Evolutionary conservation across 1,284 basidiomycete species (phyloP), one percentile per base, ranked within the genome.

Genomic region (Irpex sp.): DNA sequence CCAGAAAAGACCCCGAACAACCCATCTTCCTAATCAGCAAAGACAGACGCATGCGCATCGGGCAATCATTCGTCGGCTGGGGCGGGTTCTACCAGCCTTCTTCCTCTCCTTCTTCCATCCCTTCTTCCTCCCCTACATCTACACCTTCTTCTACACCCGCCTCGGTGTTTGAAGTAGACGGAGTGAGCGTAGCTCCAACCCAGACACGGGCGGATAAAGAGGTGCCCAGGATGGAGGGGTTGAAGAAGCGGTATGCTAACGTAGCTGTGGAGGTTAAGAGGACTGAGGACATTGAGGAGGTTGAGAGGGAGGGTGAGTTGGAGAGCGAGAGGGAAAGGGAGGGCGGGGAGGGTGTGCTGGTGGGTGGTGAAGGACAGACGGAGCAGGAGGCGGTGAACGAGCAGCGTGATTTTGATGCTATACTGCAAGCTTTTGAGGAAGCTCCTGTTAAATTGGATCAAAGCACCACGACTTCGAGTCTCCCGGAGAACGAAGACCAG

Each of bases 1-100:
- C 35, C 52, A n/a, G 23, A 1, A 19, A 23, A 23, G 48, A 51
- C n/a, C n/a, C 19, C 28, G 52, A 54, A 35, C 16, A 54, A 36
- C 21, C 52, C 49, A 53, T 7, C 5, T 51, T 9, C 16, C 10
- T 59, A 1, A 53, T 53, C 1, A 52, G 48, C 45, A 63, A 55
- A 52, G 35, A n/a, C 6, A 2, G 42, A 49, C n/a, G 51, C 4
- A 23, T 33, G 12, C n/a, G 4, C 14, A 18, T 63, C 21, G 62
- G 62, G 7, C 16, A 51, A 7, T n/a, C 53, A 4, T 57, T 63
- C 39, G 12, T 52, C 16, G 57, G 57, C 42, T 63, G 62, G 62
- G 62, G 62, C 10, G 62, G 62, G 1, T 63, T 63, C 58, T 61
- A 61, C 56, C n/a, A 56, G 5, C 53, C 54, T 7, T 12, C 39